Base-by-base conservation (phyloP, 2,329 filamentous ascomycete species). In the Pseudogymnoascus sp. region DNA sequence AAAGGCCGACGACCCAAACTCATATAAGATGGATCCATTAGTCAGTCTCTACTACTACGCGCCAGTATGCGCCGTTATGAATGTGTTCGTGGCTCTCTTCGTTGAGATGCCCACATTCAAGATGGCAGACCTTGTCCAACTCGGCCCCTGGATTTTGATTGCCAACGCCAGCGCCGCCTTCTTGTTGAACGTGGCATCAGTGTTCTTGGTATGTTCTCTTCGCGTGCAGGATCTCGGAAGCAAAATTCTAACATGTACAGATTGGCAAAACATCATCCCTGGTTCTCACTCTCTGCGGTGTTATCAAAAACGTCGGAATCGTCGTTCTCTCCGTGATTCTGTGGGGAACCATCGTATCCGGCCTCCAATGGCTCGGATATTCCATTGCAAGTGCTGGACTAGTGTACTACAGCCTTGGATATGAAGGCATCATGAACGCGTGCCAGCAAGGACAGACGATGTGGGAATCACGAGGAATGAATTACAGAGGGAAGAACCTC, bases 11-110 rank as follows among this genome's bases (percentile, higher is more conserved):
- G 89, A 78, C 25, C 58, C 58, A 5, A 60, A 60, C 35, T 55
- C 49, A 33, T 60, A 60, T 21, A 91, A 90, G 80, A 95, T 96
- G 91, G 90, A 95, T 71, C 90, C 91, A 37, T 82, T 96, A 37
- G 90, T 95, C 65, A 91, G 89, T 33, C 83, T 96, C 21, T 96
- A 96, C 81, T 96, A 96, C 80, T 96, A 91, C 72, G 91, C 91
- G 0, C 91, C 91, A 4, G 87, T 91, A 59, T 96, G 91, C 76
- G 89, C 90, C 59, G 76, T 88, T 69, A 91, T 92, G 86, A 96
- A 96, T 77, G 79, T 88, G 62, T 69, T 88, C 38, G 85, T 91
- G 35, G 85, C 88, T 65, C 73, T 90, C 63, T 79, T 89, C 68
- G 79, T 85, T n/a, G 90, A 96, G 76, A 74, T 88, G 1, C 84